A percentile compares a stretch with the other conserved stretches of the same genome.
These are phyloP conservation scores for Thalia dealbata DNA, from an alignment of 176 grass and related monocot genomes.

Conservation along the genomic window DNA sequence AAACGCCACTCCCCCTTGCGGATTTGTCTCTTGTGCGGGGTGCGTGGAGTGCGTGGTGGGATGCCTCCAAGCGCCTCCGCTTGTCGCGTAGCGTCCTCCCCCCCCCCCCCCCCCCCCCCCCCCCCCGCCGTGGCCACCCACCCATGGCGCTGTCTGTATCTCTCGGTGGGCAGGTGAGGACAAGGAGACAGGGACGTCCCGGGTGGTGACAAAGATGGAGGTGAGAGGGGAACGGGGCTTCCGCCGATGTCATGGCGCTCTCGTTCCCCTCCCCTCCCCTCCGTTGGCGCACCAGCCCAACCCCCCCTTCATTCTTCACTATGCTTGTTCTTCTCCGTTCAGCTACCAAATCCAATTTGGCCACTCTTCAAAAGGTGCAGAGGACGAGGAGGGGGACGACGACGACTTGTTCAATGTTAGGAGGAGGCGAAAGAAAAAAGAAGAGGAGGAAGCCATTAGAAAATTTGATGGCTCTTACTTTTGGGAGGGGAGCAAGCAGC, in stretches of 20 bases:
- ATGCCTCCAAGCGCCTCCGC: neutral
- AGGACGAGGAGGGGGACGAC: no score
- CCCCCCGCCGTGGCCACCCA: neutral
- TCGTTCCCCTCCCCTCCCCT: neutral
- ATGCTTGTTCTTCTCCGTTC: no score
- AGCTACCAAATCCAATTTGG: no score
- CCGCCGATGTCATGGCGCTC: neutral
- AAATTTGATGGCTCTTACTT: no score
- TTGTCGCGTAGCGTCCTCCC: neutral
- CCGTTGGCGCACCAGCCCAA: no score
- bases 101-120: no score
- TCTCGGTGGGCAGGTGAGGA: neutral
- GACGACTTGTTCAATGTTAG: no score
- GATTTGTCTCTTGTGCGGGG: neutral
- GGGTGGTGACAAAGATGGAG: neutral
- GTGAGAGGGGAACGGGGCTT: neutral
- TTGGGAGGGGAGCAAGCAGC: no score
- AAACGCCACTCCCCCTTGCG: neutral
- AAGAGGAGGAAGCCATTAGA: no score
- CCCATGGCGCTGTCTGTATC: neutral
- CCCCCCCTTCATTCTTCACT: no score
- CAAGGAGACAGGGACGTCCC: neutral
- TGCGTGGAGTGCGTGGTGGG: neutral
- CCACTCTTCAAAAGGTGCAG: no score
- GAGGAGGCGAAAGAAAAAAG: no score